These are phyloP conservation scores for Plasmodium gaboni DNA, from an alignment of 169 alveolate genomes.

Conservation along the genomic window DNA sequence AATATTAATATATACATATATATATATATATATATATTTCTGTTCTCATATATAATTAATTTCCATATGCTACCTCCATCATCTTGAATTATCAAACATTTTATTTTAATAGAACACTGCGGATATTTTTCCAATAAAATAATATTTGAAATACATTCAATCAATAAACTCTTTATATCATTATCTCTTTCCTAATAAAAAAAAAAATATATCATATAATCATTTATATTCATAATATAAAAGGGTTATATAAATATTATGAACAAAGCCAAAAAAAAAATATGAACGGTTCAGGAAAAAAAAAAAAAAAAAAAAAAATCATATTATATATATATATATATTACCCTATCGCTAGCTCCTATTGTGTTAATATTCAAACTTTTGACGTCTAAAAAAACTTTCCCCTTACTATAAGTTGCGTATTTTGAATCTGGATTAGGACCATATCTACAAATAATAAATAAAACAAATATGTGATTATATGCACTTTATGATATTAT, in stretches of 20 bases:
- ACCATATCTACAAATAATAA: constrained; percentile 59
- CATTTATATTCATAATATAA: background rate
- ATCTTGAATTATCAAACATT: constrained; percentile 54
- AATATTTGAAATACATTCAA: constrained; percentile 52
- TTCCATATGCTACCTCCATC: constrained; percentile 51
- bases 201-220: background rate
- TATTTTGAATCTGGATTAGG: constrained; percentile 70
- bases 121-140: constrained; percentile 46
- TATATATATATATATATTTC: background rate
- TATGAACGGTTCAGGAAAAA: constrained; percentile 6
- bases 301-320: constrained; percentile 3
- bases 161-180: constrained; percentile 40
- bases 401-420: constrained; percentile 68
- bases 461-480: background rate
- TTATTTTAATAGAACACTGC: constrained; percentile 57
- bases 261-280: background rate
- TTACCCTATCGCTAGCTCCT: constrained; percentile 44
- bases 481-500: background rate
- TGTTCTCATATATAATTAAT: background rate
- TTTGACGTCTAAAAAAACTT: constrained; percentile 52
- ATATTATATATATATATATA: background rate
- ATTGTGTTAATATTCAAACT: constrained; percentile 46
- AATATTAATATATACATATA: background rate
- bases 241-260: background rate
- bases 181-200: constrained; percentile 39